Percentiles rank a stretch among this genome's conserved stretches.
Conservation (phyloP, 768 basidiomycete species). For the Ephemerocybe angulata region DNA sequence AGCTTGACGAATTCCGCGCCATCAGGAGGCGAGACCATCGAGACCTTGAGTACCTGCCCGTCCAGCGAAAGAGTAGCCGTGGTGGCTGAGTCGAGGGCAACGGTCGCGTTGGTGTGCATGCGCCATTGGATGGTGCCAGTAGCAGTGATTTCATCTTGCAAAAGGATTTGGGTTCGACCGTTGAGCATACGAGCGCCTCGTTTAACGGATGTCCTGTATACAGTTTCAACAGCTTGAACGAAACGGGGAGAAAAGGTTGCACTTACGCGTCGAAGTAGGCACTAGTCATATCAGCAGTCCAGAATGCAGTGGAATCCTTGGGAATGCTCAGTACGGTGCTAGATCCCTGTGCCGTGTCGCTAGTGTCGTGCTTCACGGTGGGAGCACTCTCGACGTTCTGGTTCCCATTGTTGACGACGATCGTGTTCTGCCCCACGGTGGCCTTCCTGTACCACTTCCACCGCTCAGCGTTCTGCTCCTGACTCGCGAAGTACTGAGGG, state of each 20-base stretch:
- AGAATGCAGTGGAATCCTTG: conserved; percentile 73
- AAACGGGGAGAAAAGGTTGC: not conserved
- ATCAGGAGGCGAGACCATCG: conserved; percentile 62
- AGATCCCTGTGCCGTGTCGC: conserved; percentile 70
- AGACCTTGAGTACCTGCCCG: conserved; percentile 60
- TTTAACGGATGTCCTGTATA: conserved; percentile 58
- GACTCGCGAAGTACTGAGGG: conserved; percentile 71
- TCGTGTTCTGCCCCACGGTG: conserved; percentile 96
- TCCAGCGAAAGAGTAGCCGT: conserved; percentile 75
- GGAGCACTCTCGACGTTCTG: conserved; percentile 76
- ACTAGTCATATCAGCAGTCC: conserved; percentile 69
- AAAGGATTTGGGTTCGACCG: conserved; percentile 77
- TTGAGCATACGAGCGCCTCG: conserved; percentile 88
- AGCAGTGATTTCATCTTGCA: conserved; percentile 87
- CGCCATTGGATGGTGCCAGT: conserved; percentile 73
- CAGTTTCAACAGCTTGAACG: not conserved
- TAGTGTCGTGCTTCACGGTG: conserved; percentile 45
- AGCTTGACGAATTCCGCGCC: conserved; percentile 63
- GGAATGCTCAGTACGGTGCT: conserved; percentile 73
- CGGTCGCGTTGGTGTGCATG: conserved; percentile 93
- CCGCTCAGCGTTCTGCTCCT: conserved; percentile 62
- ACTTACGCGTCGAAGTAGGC: conserved; percentile 76
- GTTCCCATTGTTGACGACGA: conserved; percentile 71
- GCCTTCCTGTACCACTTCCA: conserved; percentile 96
- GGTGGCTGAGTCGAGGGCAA: conserved; percentile 46